These are phyloP conservation scores for Phtheirospermum japonicum DNA, from an alignment of 257 asterid genomes.

Conservation along the genomic window DNA sequence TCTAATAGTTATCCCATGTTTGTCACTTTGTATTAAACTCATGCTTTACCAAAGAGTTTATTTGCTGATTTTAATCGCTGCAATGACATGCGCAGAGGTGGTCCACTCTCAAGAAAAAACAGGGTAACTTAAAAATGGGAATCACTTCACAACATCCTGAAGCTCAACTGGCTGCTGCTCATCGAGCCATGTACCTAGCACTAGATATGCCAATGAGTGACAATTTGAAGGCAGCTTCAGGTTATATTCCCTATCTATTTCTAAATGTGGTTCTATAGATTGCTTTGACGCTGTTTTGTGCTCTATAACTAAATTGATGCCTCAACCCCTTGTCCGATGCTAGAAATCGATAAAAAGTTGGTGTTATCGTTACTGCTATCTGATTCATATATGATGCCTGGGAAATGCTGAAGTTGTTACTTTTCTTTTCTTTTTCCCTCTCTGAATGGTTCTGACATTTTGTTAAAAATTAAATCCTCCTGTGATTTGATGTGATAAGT, in stretches of 20 bases:
- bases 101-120: conserved; percentile 56
- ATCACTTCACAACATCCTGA: conserved; percentile 44
- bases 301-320: no score
- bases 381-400: neutral
- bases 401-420: neutral
- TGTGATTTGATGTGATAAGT: no score
- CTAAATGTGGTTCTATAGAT: neutral
- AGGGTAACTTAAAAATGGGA: conserved; percentile 39
- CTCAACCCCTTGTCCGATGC: no score
- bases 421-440: neutral
- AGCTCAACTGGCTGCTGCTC: no score
- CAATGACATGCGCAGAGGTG: conserved; percentile 59
- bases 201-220: no score
- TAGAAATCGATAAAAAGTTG: conserved; percentile 19
- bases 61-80: conserved; percentile 16
- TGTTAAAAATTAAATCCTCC: no score
- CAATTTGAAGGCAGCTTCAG: no score
- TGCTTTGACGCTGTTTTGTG: conserved; percentile 35
- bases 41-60: neutral
- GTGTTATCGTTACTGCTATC: neutral
- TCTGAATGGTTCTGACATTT: neutral
- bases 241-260: no score
- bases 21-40: no score
- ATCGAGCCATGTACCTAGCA: no score
- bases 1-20: conserved; percentile 34